phyloP scores from a whole-genome alignment of 352 stramenopile genomes.

The Elongisporangium senticosum region DNA sequence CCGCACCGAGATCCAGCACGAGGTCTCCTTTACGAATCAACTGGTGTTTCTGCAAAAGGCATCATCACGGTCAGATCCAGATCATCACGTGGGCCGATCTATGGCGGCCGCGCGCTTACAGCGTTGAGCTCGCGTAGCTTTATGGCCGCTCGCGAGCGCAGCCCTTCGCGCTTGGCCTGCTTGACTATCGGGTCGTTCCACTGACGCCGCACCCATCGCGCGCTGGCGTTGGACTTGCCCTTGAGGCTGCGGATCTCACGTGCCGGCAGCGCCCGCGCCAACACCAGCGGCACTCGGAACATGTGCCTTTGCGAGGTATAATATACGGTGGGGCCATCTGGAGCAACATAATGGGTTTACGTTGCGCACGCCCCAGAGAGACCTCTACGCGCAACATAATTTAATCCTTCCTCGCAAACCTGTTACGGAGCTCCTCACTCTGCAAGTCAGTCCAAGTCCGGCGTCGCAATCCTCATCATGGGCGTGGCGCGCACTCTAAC shows the following conservation, averaged over 20 bases:
- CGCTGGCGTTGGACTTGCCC: conserved; percentile 77
- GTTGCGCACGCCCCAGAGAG: not conserved
- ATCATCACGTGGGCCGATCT: not conserved
- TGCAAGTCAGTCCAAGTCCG: not conserved
- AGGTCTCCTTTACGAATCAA: conserved; percentile 58
- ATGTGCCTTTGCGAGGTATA: not conserved
- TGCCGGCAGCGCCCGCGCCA: conserved; percentile 11
- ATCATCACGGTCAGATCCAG: not conserved
- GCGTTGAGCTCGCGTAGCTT: conserved; percentile 83
- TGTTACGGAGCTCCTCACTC: not conserved
- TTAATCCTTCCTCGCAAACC: not conserved
- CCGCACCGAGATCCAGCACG: conserved; percentile 79
- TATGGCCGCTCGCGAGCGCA: conserved; percentile 74
- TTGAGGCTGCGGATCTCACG: conserved; percentile 74
- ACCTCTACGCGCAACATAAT: not conserved
- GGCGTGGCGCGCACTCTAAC: conserved; percentile 39
- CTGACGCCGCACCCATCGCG: conserved; percentile 81
- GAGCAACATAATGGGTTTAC: not conserved
- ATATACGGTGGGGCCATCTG: not conserved
- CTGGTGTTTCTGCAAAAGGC: conserved; percentile 44
- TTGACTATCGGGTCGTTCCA: conserved; percentile 83
- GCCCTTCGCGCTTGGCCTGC: conserved; percentile 75
- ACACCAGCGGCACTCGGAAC: conserved; percentile 6
- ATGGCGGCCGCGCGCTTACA: conserved; percentile 21
- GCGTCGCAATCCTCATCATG: conserved; percentile 9